Percentiles rank a stretch among this genome's conserved stretches.
Evolutionary conservation across 2,329 filamentous ascomycete species (phyloP).

Genomic region (Pseudogymnoascus sp.): DNA sequence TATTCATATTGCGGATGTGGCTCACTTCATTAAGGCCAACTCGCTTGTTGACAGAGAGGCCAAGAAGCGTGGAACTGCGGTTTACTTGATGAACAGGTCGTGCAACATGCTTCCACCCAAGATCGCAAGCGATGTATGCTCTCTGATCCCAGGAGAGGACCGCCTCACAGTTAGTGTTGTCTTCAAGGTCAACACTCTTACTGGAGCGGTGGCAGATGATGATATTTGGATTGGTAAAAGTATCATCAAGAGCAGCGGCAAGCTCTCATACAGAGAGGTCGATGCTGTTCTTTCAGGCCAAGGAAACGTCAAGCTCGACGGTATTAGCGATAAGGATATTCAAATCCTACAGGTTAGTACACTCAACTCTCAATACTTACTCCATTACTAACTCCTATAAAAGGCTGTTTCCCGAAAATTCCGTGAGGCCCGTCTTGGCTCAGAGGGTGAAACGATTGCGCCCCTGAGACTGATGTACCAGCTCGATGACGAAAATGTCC

Average conservation of each 20-base stretch:
- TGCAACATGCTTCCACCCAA: slow-evolving; percentile 83
- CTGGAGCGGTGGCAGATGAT: slow-evolving; percentile 70
- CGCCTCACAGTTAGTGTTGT: slow-evolving; percentile 88
- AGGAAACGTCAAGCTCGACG: slow-evolving; percentile 54
- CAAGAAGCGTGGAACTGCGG: slow-evolving; percentile 93
- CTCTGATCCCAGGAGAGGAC: slow-evolving; percentile 77
- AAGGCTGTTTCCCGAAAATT: slow-evolving; percentile 75
- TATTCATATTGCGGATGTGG: slow-evolving; percentile 89
- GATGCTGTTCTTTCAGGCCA: slow-evolving; percentile 68
- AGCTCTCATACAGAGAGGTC: slow-evolving; percentile 76
- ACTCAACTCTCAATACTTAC: neutral
- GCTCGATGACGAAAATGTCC: slow-evolving; percentile 95
- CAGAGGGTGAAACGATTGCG: slow-evolving; percentile 70
- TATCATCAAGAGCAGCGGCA: slow-evolving; percentile 86
- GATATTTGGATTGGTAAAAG: slow-evolving; percentile 92
- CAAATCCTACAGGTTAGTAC: slow-evolving; percentile 64
- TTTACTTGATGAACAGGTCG: slow-evolving; percentile 82
- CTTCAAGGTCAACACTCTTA: slow-evolving; percentile 79
- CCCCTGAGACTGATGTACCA: slow-evolving; percentile 86
- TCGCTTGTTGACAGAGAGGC: slow-evolving; percentile 94
- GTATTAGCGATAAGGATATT: slow-evolving; percentile 66
- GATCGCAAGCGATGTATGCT: slow-evolving; percentile 80
- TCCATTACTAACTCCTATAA: slow-evolving; percentile 33
- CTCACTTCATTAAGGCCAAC: slow-evolving; percentile 94
- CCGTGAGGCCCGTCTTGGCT: slow-evolving; percentile 76